Conservation (phyloP, 1,139 yeast genomes). For the Debaryomyces coudertii region DNA sequence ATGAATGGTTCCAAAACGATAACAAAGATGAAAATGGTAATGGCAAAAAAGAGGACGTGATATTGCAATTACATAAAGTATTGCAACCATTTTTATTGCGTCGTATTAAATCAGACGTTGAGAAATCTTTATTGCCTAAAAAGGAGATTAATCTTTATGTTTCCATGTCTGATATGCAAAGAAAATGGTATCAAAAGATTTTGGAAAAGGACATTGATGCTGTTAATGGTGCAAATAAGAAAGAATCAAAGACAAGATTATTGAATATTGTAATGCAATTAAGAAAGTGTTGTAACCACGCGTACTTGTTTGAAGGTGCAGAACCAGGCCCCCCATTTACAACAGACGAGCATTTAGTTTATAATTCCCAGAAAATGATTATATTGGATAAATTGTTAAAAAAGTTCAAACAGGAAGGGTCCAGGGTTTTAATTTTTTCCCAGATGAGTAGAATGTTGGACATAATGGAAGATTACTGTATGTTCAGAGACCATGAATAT, state of each 20-base stretch:
- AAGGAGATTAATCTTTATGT: conserved; percentile 73
- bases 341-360: conserved; percentile 79
- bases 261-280: conserved; percentile 82
- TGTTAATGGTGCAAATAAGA: conserved; percentile 75
- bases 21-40: conserved; percentile 32
- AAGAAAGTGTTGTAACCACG: conserved; percentile 83
- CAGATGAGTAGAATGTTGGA: conserved; percentile 84
- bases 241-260: conserved; percentile 73
- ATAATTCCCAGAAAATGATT: conserved; percentile 71
- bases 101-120: conserved; percentile 79
- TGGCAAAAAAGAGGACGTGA: conserved; percentile 53
- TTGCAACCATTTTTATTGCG: conserved; percentile 74
- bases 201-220: conserved; percentile 83
- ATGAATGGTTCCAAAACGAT: conserved; percentile 62
- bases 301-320: conserved; percentile 81
- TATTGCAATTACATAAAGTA: conserved; percentile 87
- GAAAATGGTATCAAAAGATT: conserved; percentile 72
- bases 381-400: conserved; percentile 69
- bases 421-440: conserved; percentile 74
- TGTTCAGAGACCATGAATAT: conserved; percentile 65
- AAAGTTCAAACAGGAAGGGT: conserved; percentile 66
- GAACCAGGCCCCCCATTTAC: conserved; percentile 89
- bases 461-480: conserved; percentile 77
- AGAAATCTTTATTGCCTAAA: conserved; percentile 74
- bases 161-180: conserved; percentile 77